Percentiles rank a stretch among this genome's conserved stretches.
These are phyloP conservation scores for Mycena kentingensis DNA, from an alignment of 768 basidiomycete species.

Conservation along the genomic window DNA sequence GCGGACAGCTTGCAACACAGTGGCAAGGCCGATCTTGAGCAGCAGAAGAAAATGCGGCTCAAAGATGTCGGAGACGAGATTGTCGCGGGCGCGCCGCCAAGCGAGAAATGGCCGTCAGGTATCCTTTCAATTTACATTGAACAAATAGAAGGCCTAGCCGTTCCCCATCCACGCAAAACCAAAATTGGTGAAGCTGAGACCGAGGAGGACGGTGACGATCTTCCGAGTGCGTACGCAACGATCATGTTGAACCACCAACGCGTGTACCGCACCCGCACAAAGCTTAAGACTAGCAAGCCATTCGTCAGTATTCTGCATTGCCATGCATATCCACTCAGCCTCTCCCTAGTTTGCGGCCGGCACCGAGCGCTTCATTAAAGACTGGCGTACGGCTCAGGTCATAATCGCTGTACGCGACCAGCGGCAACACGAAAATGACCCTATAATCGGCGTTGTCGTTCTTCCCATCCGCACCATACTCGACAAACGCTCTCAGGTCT, in stretches of 20 bases:
- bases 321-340: background rate
- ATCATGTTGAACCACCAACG: conserved; percentile 45
- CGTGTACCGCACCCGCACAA: conserved; percentile 49
- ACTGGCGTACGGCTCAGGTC: conserved; percentile 61
- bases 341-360: conserved; percentile 54
- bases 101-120: conserved; percentile 64
- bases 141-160: conserved; percentile 63
- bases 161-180: conserved; percentile 53
- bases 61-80: conserved; percentile 41
- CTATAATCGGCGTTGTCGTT: conserved; percentile 70
- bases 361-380: conserved; percentile 68
- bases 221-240: conserved; percentile 67
- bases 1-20: conserved; percentile 26
- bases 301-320: conserved; percentile 38
- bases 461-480: conserved; percentile 52
- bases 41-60: conserved; percentile 40
- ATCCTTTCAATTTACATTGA: conserved; percentile 67
- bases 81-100: conserved; percentile 52
- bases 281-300: conserved; percentile 47
- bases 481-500: conserved; percentile 52
- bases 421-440: conserved; percentile 59
- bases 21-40: conserved; percentile 33
- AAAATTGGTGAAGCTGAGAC: conserved; percentile 55
- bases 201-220: conserved; percentile 58
- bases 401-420: conserved; percentile 67